Conservation (phyloP, 495 filamentous ascomycete genomes). For the Lophium mytilinum region DNA sequence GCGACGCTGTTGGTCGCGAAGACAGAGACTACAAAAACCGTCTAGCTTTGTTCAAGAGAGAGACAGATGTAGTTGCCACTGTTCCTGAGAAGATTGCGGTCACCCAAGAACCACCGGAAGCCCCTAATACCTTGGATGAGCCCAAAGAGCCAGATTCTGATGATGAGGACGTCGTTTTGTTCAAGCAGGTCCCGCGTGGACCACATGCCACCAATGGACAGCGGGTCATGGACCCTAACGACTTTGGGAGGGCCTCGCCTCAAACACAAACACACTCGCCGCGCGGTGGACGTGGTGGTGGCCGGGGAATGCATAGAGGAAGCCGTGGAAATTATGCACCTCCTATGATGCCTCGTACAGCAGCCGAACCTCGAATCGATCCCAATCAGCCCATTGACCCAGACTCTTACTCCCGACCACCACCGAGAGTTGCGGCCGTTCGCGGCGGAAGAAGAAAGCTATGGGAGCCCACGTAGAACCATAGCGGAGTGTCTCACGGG, state of each 20-base stretch:
- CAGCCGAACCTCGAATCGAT: constrained; percentile 22
- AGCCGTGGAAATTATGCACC: constrained; percentile 14
- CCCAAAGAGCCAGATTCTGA: constrained; percentile 40
- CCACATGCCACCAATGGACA: constrained; percentile 25
- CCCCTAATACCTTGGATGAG: constrained; percentile 30
- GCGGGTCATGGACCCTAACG: constrained; percentile 33
- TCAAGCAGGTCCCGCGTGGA: constrained; percentile 34
- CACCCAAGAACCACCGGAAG: constrained; percentile 25
- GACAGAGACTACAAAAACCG: constrained; percentile 53
- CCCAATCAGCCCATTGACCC: constrained; percentile 49
- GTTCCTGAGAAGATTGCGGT: constrained; percentile 13
- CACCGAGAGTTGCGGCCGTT: constrained; percentile 3
- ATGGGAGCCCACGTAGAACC: constrained; percentile 21
- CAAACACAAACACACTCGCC: constrained; percentile 2
- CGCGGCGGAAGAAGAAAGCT: constrained; percentile 21
- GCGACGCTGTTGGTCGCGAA: constrained; percentile 50
- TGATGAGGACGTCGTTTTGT: constrained; percentile 53
- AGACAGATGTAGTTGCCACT: constrained; percentile 35
- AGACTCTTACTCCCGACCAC: constrained; percentile 44
- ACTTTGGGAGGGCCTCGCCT: constrained; percentile 25
- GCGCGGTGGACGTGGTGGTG: constrained; percentile 20
- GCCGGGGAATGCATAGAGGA: constrained; percentile 11
- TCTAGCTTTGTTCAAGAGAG: constrained; percentile 37
- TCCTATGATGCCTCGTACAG: constrained; percentile 8
- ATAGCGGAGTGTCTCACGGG: not conserved